A percentile compares a stretch with the other conserved stretches of the same genome.
phyloP scores from a whole-genome alignment of 495 filamentous ascomycete genomes.

The Aspergillus diversus region DNA sequence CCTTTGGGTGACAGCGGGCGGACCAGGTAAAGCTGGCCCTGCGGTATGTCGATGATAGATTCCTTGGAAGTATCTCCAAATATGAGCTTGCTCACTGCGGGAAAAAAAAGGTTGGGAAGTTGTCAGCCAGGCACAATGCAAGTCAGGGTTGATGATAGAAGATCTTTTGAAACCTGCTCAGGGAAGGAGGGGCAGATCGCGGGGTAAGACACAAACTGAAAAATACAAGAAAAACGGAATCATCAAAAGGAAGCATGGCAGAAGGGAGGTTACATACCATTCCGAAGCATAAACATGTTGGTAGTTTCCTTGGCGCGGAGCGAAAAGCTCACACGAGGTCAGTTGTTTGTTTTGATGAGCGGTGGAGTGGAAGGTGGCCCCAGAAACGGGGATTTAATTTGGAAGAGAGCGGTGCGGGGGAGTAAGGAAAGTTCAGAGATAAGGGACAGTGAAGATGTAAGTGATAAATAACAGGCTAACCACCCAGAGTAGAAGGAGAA shows the following conservation, averaged over 20 bases:
- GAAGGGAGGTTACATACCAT: constrained; percentile 52
- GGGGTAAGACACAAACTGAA: constrained; percentile 23
- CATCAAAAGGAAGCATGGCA: constrained; percentile 19
- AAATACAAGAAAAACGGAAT: constrained; percentile 6
- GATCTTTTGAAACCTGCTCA: constrained; percentile 6
- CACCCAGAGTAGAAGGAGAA: neutral
- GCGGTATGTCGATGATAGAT: constrained; percentile 88
- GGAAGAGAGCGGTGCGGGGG: constrained; percentile 6
- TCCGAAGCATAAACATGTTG: constrained; percentile 75
- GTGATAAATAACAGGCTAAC: neutral
- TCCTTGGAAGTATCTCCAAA: constrained; percentile 94
- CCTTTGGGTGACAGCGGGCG: constrained; percentile 94
- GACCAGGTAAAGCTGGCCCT: constrained; percentile 96
- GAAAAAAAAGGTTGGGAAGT: neutral
- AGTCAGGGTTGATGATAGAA: neutral
- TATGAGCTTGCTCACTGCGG: constrained; percentile 82
- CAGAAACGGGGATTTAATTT: constrained; percentile 13
- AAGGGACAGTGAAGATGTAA: neutral
- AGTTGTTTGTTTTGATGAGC: constrained; percentile 23
- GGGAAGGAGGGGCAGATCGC: constrained; percentile 41
- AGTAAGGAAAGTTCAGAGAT: neutral
- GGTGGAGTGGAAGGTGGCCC: constrained; percentile 8
- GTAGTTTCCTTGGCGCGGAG: constrained; percentile 38
- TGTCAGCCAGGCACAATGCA: neutral
- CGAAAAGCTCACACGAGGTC: constrained; percentile 23